phyloP scores from a whole-genome alignment of 139 green algal genomes.

The Zygnema circumcarinatum region DNA sequence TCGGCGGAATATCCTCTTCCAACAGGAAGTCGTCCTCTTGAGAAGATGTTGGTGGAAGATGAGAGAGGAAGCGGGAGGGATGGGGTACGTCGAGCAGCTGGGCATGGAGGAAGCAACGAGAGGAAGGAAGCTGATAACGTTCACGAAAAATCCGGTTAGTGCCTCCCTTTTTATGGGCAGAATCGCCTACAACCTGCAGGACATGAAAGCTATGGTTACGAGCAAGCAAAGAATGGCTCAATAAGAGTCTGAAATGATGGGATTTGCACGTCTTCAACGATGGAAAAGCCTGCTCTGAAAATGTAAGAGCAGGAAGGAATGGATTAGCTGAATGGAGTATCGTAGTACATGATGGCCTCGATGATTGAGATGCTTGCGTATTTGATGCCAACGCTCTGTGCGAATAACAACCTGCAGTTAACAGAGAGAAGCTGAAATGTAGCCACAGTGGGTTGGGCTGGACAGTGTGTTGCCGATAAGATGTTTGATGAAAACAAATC shows the following conservation, averaged over 20 bases:
- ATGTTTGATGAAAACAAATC: no score
- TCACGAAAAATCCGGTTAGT: not conserved
- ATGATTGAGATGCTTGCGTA: not conserved
- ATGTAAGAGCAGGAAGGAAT: no score
- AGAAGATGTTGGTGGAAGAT: not conserved
- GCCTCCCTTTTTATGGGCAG: not conserved
- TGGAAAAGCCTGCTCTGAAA: no score
- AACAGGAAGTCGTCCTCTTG: not conserved
- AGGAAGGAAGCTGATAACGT: not conserved
- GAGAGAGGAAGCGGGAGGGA: not conserved
- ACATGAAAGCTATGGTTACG: no score
- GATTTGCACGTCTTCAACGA: no score
- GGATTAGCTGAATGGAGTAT: no score
- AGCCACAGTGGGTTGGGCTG: no score
- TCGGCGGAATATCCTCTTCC: no score
- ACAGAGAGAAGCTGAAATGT: no score
- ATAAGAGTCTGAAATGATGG: no score
- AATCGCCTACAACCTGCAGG: not conserved
- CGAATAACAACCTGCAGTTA: not conserved
- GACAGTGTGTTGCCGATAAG: no score
- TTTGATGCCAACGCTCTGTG: not conserved
- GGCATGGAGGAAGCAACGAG: not conserved
- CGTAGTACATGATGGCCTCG: not conserved
- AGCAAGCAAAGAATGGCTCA: no score
- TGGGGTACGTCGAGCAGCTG: not conserved